These are phyloP conservation scores for Aureobasidium mangrovei DNA, from an alignment of 2,329 filamentous ascomycete species.

Conservation along the genomic window DNA sequence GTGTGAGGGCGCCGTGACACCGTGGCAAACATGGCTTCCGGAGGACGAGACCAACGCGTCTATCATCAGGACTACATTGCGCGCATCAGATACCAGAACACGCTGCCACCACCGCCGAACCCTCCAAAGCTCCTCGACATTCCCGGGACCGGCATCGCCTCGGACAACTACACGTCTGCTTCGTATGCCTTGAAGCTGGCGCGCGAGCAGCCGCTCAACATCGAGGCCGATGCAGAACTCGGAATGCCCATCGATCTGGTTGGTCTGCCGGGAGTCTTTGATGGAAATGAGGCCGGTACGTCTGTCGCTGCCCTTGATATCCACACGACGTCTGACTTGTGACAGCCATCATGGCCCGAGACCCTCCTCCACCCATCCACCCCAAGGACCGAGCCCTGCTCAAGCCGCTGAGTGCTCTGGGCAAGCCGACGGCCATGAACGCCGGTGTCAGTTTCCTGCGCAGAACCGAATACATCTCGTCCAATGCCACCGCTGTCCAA, in stretches of 20 bases:
- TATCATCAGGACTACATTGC: conserved; percentile 96
- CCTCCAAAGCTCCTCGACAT: conserved; percentile 96
- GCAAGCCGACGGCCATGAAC: conserved; percentile 69
- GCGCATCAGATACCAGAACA: conserved; percentile 90
- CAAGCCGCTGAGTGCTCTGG: conserved; percentile 71
- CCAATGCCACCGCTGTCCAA: conserved; percentile 33
- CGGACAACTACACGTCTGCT: conserved; percentile 80
- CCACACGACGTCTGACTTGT: conserved; percentile 10
- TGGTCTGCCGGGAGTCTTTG: conserved; percentile 87
- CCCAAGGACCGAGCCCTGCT: conserved; percentile 78
- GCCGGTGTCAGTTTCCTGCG: conserved; percentile 86
- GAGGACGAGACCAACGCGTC: conserved; percentile 23
- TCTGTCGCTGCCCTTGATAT: conserved; percentile 11
- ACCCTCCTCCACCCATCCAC: conserved; percentile 62
- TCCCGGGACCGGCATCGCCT: conserved; percentile 80
- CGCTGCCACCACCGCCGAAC: conserved; percentile 84
- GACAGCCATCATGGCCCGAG: conserved; percentile 52
- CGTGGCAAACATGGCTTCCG: not conserved
- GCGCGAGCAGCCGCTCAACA: conserved; percentile 86
- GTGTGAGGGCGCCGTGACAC: not conserved
- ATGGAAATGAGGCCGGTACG: conserved; percentile 87
- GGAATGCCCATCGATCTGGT: conserved; percentile 96
- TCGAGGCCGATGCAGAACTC: conserved; percentile 94
- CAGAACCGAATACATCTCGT: conserved; percentile 88
- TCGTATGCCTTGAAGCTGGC: conserved; percentile 83